Percentiles rank a stretch among this genome's conserved stretches.
Evolutionary conservation across 257 asterid species (phyloP).

Genomic region (Solanum paucissectum): DNA sequence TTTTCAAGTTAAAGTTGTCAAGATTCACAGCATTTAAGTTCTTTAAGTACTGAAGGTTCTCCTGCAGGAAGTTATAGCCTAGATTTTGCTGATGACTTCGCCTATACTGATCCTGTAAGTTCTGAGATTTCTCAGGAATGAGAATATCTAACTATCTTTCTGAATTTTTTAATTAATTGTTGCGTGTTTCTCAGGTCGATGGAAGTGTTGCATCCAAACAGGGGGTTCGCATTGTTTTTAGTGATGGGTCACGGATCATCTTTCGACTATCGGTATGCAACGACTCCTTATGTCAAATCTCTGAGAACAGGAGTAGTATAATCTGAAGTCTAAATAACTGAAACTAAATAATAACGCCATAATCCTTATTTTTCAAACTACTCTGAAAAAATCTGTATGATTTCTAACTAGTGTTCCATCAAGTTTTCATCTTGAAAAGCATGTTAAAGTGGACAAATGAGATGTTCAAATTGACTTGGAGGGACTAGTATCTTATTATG

Average conservation of each 20-base stretch:
- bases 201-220: conserved; percentile 86
- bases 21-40: neutral
- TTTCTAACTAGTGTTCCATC: neutral
- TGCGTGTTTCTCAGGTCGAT: conserved; percentile 53
- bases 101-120: conserved; percentile 91
- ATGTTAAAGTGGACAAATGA: neutral
- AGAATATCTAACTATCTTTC: neutral
- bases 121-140: neutral
- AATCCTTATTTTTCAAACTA: neutral
- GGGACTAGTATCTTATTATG: neutral
- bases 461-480: neutral
- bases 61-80: conserved; percentile 67
- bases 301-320: neutral
- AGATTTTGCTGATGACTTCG: conserved; percentile 87
- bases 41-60: conserved; percentile 5
- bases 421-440: neutral
- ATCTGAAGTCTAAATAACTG: neutral
- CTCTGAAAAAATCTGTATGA: neutral
- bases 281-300: neutral
- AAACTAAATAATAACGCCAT: neutral
- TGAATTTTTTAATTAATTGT: conserved; percentile 1
- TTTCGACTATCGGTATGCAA: conserved; percentile 71
- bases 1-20: neutral
- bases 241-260: conserved; percentile 91
- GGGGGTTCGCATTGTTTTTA: conserved; percentile 80